Conservation (phyloP, 2,329 filamentous ascomycete species). For the Pseudogymnoascus sp. region DNA sequence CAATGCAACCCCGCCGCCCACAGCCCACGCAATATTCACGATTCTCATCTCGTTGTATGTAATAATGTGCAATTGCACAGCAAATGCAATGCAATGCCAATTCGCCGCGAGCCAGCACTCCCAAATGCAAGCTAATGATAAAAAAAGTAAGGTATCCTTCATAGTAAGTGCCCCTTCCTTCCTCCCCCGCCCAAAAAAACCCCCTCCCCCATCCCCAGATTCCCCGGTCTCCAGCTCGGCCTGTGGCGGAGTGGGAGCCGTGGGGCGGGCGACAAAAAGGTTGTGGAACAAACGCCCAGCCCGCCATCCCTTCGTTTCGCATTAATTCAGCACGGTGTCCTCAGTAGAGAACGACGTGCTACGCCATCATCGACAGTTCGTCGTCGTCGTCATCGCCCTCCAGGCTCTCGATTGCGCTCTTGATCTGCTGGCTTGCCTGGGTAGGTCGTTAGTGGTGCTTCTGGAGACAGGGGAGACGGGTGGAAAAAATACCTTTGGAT, state of each 20-base stretch:
- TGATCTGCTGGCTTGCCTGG: conserved; percentile 86
- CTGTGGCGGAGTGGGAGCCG: background rate
- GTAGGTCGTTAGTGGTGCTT: conserved; percentile 12
- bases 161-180: background rate
- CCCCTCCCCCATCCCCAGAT: too few species aligned
- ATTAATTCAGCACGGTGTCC: background rate
- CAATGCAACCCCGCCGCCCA: background rate
- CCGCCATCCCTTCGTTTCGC: background rate
- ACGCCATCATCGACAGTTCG: conserved; percentile 44
- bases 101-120: background rate
- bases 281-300: background rate
- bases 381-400: conserved; percentile 69
- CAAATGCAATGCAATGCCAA: background rate
- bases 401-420: conserved; percentile 89
- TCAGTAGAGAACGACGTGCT: background rate
- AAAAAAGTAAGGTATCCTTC: conserved; percentile 5
- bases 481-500: conserved; percentile 69
- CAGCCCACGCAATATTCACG: background rate
- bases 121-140: conserved; percentile 7
- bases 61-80: conserved; percentile 1
- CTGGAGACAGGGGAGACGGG: background rate
- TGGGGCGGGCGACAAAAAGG: background rate
- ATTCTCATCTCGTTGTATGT: background rate
- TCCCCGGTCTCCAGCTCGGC: background rate
- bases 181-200: background rate